phyloP scores from a whole-genome alignment of 2,329 filamentous ascomycete species.

The Alternaria metachromatica region DNA sequence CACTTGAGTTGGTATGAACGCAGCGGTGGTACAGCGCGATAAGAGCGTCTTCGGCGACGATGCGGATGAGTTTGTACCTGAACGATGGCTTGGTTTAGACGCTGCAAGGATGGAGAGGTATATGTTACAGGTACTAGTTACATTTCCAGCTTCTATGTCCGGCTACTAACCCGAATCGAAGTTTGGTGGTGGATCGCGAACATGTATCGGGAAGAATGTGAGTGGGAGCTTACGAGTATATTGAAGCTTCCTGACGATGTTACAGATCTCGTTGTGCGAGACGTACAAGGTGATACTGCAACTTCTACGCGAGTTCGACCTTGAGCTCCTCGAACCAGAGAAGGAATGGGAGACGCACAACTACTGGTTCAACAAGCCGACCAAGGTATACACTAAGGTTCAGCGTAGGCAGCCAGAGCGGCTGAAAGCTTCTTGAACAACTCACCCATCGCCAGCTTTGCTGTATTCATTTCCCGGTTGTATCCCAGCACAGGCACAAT shows the following conservation, averaged over 20 bases:
- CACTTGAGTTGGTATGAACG: slow-evolving; percentile 74
- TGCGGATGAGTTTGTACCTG: slow-evolving; percentile 69
- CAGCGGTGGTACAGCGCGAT: slow-evolving; percentile 74
- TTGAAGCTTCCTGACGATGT: no score
- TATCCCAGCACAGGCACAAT: no score
- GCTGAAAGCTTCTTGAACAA: not conserved
- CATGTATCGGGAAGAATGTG: slow-evolving; percentile 8
- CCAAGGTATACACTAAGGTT: not conserved
- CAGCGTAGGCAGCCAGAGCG: not conserved
- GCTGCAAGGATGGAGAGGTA: slow-evolving; percentile 67
- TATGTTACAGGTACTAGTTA: slow-evolving; percentile 1
- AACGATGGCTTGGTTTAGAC: slow-evolving; percentile 65
- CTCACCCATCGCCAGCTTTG: not conserved
- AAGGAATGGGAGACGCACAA: slow-evolving; percentile 12
- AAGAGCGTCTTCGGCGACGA: slow-evolving; percentile 71
- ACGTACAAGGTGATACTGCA: slow-evolving; percentile 14
- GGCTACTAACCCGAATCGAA: no score
- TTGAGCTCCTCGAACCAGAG: slow-evolving; percentile 6
- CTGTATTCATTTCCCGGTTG: not conserved
- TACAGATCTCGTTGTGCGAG: slow-evolving; percentile 11
- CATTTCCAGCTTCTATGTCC: no score
- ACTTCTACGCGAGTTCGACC: slow-evolving; percentile 7
- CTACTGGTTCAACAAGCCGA: slow-evolving; percentile 18
- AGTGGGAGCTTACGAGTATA: not conserved
- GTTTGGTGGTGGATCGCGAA: not conserved